Evolutionary conservation across 306 rosid species (phyloP), one percentile per base, ranked within the genome.

Genomic region (Cucumis sativus): DNA sequence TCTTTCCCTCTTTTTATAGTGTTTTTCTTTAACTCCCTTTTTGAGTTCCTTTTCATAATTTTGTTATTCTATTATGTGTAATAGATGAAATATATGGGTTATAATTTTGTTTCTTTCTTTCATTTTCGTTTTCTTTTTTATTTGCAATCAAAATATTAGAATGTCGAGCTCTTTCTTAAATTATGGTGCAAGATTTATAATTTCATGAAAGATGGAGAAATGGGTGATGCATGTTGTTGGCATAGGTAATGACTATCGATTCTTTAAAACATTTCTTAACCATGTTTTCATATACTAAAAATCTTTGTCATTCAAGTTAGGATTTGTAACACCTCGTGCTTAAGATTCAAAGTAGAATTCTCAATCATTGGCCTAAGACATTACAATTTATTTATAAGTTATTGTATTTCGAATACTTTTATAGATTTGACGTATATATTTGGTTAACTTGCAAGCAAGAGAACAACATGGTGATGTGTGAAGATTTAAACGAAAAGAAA

Each of bases 61-160:
- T 60, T 60, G 37, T 60, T 60, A 20, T 17, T 11, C 68, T 30
- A n/a, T n/a, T n/a, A n/a, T 63, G 21, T 2, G 21, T 33, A 62
- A 3, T 17, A 64, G 49, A 37, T 10, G 28, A 37, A 37, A 11
- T 8, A 37, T 35, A 2, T 28, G 7, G 13, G 67, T 25, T 28
- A 13, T 61, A 30, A 28, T 61, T 61, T 61, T 61, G n/a, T 6
- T 52, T 51, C 2, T 5, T 14, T 51, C 17, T 61, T 6, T 28
- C 30, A 3, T 28, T 28, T 25, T 60, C 7, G 0, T 20, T n/a
- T n/a, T 58, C 16, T 59, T 16, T 59, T 6, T 21, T 25, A 2
- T 59, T 59, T 0, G 2, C 1, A 0, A 1, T 59, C 0, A 0
- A 1, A 6, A 25, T 20, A 17, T 23, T 25, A 12, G 10, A 62